Percentiles rank a stretch among this genome's conserved stretches.
Conservation (phyloP, 2,329 filamentous ascomycete species). For the Cytospora leucostoma region DNA sequence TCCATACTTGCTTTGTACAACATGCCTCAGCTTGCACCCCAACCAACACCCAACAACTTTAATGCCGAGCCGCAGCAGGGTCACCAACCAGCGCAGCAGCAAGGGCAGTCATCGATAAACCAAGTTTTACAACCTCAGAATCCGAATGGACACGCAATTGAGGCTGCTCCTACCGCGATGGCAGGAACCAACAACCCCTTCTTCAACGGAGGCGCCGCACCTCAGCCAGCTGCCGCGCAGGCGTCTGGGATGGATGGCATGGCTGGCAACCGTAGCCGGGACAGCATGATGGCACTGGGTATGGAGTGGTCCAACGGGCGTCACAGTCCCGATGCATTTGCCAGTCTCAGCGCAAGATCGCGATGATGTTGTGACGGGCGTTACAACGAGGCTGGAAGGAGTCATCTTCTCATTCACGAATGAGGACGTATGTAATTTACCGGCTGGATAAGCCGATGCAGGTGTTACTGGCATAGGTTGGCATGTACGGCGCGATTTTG, state of each 20-base stretch:
- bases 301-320: conserved; percentile 69
- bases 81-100: conserved; percentile 34
- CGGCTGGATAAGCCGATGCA: conserved; percentile 5
- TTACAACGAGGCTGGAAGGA: not conserved
- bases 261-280: conserved; percentile 59
- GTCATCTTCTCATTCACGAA: conserved; percentile 7
- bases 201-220: conserved; percentile 39
- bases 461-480: conserved; percentile 3
- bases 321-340: conserved; percentile 79
- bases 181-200: conserved; percentile 60
- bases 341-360: conserved; percentile 68
- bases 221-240: conserved; percentile 32
- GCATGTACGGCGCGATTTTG: conserved; percentile 5
- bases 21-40: conserved; percentile 55
- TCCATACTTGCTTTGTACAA: conserved; percentile 77
- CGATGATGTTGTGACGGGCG: conserved; percentile 33
- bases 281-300: conserved; percentile 70
- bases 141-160: conserved; percentile 39
- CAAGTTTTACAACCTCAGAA: conserved; percentile 29
- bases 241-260: conserved; percentile 28
- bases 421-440: conserved; percentile 8
- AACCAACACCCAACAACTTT: conserved; percentile 31
- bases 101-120: conserved; percentile 23
- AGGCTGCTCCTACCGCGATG: conserved; percentile 23
- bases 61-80: conserved; percentile 32